Evolutionary conservation across 2,329 filamentous ascomycete species (phyloP), one percentile per base, ranked within the genome.

Genomic region (Ophiostoma ips): DNA sequence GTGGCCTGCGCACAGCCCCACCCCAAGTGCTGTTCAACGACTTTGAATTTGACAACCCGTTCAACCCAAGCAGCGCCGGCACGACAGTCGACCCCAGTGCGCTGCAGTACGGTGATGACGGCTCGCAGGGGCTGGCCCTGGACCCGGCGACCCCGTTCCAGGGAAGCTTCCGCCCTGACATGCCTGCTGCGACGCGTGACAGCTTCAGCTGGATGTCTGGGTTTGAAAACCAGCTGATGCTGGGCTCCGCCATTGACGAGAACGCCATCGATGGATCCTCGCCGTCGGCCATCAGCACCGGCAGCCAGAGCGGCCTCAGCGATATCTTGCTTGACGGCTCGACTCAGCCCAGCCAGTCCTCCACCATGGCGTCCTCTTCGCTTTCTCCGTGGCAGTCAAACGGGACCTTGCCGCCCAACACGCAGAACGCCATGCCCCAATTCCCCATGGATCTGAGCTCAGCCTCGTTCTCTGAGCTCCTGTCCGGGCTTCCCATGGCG

Each of bases 241-340:
- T 87, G 63, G 75, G 73, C 58, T 51, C 68, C 71, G 19, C 52
- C 49, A 50, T 53, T 30, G 84, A 83, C 59, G 88, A 95, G 58
- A 83, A 81, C 56, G 87, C 86, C 28, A 77, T 95, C 49, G 90
- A 95, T 59, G 88, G 85, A 52, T 96, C 92, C 11, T 96, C 92
- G 13, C 92, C 92, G 15, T 96, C 92, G 9, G 88, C 88, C 44
- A 90, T 96, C 64, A 96, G 90, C 69, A 94, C 87, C 40, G 87
- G 86, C 52, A 96, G 89, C 66, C 89, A 94, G 61, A 90, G 85
- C 63, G 86, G 83, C 47, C 85, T 89, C 64, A 94, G 87, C 66
- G 92, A 96, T 63, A 80, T 88, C 53, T 88, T 95, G 83, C 72
- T 92, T 52, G 88, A 95, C 64, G 87, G 86, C 53, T 79, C 78